Percentiles rank a stretch among this genome's conserved stretches.
phyloP scores from a whole-genome alignment of 306 rosid species.

The Quercus alba region DNA sequence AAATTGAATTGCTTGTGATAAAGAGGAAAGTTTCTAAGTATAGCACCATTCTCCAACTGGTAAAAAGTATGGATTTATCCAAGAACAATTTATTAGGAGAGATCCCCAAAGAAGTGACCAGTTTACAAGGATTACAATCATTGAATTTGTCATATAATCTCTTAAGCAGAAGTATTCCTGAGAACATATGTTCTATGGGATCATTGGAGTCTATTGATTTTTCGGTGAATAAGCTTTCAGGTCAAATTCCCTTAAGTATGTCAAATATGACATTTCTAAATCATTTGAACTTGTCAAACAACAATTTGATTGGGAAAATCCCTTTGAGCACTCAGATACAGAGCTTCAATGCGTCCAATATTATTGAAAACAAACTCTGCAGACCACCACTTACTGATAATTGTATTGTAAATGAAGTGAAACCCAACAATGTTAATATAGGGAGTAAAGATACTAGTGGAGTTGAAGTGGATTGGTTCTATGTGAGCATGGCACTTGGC shows the following conservation, averaged over 20 bases:
- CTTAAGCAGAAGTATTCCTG: not conserved
- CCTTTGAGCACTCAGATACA: not conserved
- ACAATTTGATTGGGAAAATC: not conserved
- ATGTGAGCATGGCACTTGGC: no score
- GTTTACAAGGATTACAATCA: not conserved
- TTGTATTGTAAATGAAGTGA: no score
- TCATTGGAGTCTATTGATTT: not conserved
- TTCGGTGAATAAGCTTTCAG: no score
- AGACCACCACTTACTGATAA: no score
- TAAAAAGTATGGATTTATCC: slow-evolving; percentile 3
- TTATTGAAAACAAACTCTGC: not conserved
- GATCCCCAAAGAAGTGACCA: not conserved
- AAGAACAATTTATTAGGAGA: not conserved
- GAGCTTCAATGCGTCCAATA: not conserved
- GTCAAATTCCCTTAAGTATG: no score
- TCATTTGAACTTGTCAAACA: no score
- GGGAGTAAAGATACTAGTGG: no score
- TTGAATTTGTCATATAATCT: not conserved
- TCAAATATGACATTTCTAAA: no score
- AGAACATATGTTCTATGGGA: not conserved
- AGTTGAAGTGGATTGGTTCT: no score
- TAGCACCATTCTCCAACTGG: not conserved
- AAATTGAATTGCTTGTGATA: not conserved
- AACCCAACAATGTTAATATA: no score
- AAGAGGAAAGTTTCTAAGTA: not conserved